Evolutionary conservation across 2,329 filamentous ascomycete species (phyloP).

Genomic region (Akanthomyces dipterigenus): DNA sequence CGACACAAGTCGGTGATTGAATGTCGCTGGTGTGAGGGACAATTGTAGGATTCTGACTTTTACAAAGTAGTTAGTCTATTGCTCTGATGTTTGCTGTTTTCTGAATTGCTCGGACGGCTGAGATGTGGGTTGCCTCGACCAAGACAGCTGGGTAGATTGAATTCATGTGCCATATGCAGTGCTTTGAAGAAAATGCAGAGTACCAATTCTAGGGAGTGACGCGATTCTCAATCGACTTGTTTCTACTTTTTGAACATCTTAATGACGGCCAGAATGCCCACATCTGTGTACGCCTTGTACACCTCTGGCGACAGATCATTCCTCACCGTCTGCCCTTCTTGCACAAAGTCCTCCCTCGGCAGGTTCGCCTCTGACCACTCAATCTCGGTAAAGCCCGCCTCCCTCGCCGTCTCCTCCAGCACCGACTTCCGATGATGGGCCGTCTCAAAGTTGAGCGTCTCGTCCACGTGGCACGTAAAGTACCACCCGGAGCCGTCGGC

Average conservation of each 20-base stretch:
- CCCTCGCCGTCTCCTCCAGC: neutral
- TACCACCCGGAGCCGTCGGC: slow-evolving; percentile 5
- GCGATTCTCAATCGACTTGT: neutral
- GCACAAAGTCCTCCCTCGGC: neutral
- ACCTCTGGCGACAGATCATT: neutral
- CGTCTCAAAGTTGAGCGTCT: neutral
- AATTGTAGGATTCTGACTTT: too few species aligned
- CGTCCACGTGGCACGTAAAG: neutral
- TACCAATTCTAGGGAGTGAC: too few species aligned
- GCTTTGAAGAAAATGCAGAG: too few species aligned
- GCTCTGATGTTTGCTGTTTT: too few species aligned
- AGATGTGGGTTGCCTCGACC: too few species aligned
- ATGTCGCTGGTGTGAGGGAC: too few species aligned
- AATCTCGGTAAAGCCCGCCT: neutral
- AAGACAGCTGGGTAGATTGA: too few species aligned
- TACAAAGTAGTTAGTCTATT: too few species aligned
- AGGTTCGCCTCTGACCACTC: neutral
- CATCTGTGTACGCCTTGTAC: neutral
- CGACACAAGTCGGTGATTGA: too few species aligned
- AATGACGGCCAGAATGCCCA: neutral
- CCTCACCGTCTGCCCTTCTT: neutral
- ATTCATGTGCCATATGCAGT: too few species aligned
- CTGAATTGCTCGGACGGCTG: too few species aligned
- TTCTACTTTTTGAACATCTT: slow-evolving; percentile 2
- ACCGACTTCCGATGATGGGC: slow-evolving; percentile 1